Percentiles rank a stretch among this genome's conserved stretches.
Evolutionary conservation across 176 grass and related monocot species (phyloP).

Genomic region (Carex pumila): DNA sequence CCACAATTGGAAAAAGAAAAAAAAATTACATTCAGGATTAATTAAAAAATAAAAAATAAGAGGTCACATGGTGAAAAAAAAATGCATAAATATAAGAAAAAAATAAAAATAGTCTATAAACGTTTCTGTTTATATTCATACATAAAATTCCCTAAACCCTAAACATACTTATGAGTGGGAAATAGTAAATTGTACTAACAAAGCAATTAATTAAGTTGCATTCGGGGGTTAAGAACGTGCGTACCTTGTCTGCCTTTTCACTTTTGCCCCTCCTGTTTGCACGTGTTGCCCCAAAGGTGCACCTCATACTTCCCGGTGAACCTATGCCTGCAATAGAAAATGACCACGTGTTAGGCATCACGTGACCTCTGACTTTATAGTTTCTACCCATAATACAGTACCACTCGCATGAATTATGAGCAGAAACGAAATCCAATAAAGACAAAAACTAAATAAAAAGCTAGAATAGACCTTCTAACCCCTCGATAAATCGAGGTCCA

Average conservation of each 20-base stretch:
- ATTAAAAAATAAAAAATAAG: neutral
- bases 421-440: neutral
- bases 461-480: slow-evolving; percentile 58
- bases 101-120: neutral
- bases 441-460: neutral
- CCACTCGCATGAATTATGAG: neutral
- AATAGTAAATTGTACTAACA: neutral
- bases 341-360: slow-evolving; percentile 1
- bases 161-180: neutral
- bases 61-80: neutral
- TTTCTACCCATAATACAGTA: neutral
- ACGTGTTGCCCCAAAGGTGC: slow-evolving; percentile 91
- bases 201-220: neutral
- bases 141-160: neutral
- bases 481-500: slow-evolving; percentile 73
- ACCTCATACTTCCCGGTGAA: slow-evolving; percentile 79
- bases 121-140: neutral
- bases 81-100: neutral
- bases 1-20: slow-evolving; percentile 20
- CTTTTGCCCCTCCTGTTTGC: slow-evolving; percentile 64
- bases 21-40: slow-evolving; percentile 25
- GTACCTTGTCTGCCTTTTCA: slow-evolving; percentile 84
- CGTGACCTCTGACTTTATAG: neutral
- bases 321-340: slow-evolving; percentile 54
- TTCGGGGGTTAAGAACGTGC: neutral